A percentile compares a stretch with the other conserved stretches of the same genome.
These are phyloP conservation scores for Canavalia gladiata DNA, from an alignment of 306 rosid species.

Conservation along the genomic window DNA sequence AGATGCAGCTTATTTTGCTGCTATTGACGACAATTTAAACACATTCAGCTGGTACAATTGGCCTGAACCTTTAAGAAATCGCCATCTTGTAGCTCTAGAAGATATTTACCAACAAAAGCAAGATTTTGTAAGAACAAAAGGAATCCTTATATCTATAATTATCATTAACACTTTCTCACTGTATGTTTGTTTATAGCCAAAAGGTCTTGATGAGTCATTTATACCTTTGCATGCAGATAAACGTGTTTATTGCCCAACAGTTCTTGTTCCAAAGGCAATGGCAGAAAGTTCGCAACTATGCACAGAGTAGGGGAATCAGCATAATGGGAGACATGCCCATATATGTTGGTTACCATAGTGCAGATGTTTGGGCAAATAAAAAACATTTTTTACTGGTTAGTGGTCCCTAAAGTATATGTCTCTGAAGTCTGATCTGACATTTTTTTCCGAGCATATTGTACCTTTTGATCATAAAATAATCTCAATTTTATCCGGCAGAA, in stretches of 20 bases:
- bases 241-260: conserved; percentile 82
- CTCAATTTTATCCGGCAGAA: conserved; percentile 63
- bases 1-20: conserved; percentile 98
- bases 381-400: conserved; percentile 85
- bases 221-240: conserved; percentile 72
- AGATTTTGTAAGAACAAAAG: conserved; percentile 80
- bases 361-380: conserved; percentile 99
- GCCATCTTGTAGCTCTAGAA: conserved; percentile 87
- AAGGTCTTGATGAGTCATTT: conserved; percentile 46
- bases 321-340: conserved; percentile 99
- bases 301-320: conserved; percentile 73
- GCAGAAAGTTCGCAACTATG: conserved; percentile 84
- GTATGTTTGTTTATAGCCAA: conserved; percentile 35
- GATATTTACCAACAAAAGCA: conserved; percentile 68
- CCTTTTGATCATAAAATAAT: conserved; percentile 38
- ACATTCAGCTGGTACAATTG: conserved; percentile 84
- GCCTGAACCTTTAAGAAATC: conserved; percentile 92
- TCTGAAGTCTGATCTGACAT: conserved; percentile 40
- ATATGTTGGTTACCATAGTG: conserved; percentile 98
- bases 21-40: conserved; percentile 79
- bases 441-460: conserved; percentile 26
- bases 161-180: conserved; percentile 37
- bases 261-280: conserved; percentile 98
- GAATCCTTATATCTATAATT: conserved; percentile 44
- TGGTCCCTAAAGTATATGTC: conserved; percentile 41